Evolutionary conservation across 139 green algal species (phyloP), one percentile per base, ranked within the genome.

Genomic region (Tetradesmus obliquus): DNA sequence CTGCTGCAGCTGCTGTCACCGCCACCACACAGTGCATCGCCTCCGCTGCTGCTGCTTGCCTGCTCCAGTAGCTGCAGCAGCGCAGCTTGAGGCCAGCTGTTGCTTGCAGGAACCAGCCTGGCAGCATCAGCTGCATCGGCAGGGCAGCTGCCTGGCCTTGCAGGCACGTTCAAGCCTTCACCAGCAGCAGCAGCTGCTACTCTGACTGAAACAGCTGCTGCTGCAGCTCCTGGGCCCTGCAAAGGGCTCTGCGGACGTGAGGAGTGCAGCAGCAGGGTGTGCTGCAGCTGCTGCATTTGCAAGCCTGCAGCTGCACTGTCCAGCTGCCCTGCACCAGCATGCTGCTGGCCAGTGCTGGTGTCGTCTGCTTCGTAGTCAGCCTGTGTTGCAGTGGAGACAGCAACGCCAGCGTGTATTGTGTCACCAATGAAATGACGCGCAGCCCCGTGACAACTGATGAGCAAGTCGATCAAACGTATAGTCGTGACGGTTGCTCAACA

Each of bases 1-100:
- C 87, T 91, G 87, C 55, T 79, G 55, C 87, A 55, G n/a, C 87
- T 80, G 54, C 72, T 85, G 22, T 55, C 54, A 45, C 24, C 84
- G 5, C 66, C 66, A 6, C 55, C 55, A 5, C n/a, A 88, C 57
- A 88, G 2, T 1, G 85, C 85, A 89, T 89, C 72, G 62, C 66
- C 85, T 17, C 72, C 54, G 45, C 32, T 82, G 66, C 85, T 89
- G 62, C 62, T 88, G 84, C 53, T 55, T 4, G 84, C 84, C n/a
- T 55, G 20, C 7, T 88, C 57, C 1, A 88, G 57, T 0, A 88
- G 84, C 84, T 88, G 22, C 57, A 88, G 84, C 58, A 88, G 84
- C 7, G 84, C 17, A 20, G 57, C 24, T 45, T 88, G 84, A 24
- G 84, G 84, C 84, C 84, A 79, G 10, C 66, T 76, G 66, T 76